phyloP scores from a whole-genome alignment of 495 filamentous ascomycete genomes.

The Penicillium bialowiezense region DNA sequence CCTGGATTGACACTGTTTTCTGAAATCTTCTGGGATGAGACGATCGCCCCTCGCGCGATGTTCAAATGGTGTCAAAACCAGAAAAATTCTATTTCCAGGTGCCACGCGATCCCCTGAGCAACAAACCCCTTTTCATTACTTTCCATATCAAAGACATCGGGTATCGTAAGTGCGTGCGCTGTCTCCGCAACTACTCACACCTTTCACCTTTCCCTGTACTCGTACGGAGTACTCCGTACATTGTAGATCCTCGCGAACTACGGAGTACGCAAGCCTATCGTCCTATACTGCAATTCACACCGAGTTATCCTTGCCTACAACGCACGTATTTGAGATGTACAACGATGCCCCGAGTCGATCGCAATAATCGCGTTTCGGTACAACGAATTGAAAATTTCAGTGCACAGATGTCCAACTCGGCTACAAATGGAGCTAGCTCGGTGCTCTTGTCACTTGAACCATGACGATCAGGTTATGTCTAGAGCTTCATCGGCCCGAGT shows the following conservation, averaged over 20 bases:
- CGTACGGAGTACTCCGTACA: too few relatives aligned
- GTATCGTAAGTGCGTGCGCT: too few relatives aligned
- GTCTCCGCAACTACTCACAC: too few relatives aligned
- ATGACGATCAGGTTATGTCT: slow-evolving; percentile 14
- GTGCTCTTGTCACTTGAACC: slow-evolving; percentile 13
- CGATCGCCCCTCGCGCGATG: slow-evolving; percentile 8
- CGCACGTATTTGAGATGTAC: not conserved
- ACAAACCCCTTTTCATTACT: slow-evolving; percentile 5
- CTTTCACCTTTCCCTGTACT: too few relatives aligned
- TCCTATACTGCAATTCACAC: not conserved
- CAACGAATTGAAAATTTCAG: not conserved
- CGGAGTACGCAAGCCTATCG: too few relatives aligned
- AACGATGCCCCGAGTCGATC: not conserved
- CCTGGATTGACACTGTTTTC: slow-evolving; percentile 15
- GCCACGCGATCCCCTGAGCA: slow-evolving; percentile 9
- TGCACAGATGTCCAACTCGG: not conserved
- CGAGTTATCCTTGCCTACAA: slow-evolving; percentile 1
- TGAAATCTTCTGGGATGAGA: slow-evolving; percentile 8
- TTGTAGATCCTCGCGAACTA: not conserved
- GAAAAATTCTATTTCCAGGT: not conserved
- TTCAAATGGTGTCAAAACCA: not conserved
- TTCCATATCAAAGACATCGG: too few relatives aligned
- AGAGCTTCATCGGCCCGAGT: slow-evolving; percentile 13
- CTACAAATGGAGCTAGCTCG: not conserved
- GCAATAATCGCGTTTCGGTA: not conserved